A percentile compares a stretch with the other conserved stretches of the same genome.
These are phyloP conservation scores for Pleurotus pulmonarius DNA, from an alignment of 768 basidiomycete genomes.

Conservation along the genomic window DNA sequence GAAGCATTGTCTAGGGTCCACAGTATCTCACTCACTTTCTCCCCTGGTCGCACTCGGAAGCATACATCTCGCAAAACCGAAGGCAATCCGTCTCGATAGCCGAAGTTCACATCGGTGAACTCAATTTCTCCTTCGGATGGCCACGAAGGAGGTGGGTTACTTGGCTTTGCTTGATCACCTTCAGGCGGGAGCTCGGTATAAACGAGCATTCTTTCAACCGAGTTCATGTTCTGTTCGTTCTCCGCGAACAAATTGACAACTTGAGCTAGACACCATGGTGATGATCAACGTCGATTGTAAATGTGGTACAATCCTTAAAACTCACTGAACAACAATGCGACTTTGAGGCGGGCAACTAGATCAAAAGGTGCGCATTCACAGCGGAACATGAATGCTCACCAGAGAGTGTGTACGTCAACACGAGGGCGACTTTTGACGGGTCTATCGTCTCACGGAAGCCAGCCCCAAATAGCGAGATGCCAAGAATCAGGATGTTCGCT, in stretches of 20 bases:
- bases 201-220: constrained; percentile 64
- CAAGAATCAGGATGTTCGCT: constrained; percentile 63
- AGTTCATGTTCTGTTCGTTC: constrained; percentile 63
- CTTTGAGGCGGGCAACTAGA: too few relatives aligned
- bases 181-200: constrained; percentile 62
- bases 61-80: constrained; percentile 60
- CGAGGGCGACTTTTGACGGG: constrained; percentile 61
- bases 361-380: not conserved
- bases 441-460: constrained; percentile 53
- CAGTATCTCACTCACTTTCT: constrained; percentile 44
- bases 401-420: constrained; percentile 49
- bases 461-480: constrained; percentile 66
- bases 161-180: constrained; percentile 33
- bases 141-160: constrained; percentile 46
- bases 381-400: constrained; percentile 31
- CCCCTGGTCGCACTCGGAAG: constrained; percentile 53
- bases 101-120: constrained; percentile 50
- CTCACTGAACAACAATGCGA: too few relatives aligned
- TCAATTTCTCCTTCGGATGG: constrained; percentile 47
- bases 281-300: not conserved
- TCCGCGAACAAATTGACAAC: constrained; percentile 52
- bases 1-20: too few relatives aligned
- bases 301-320: too few relatives aligned
- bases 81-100: constrained; percentile 61
- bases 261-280: constrained; percentile 32